phyloP scores from a whole-genome alignment of 768 basidiomycete species.

The Suillus weaverae region DNA sequence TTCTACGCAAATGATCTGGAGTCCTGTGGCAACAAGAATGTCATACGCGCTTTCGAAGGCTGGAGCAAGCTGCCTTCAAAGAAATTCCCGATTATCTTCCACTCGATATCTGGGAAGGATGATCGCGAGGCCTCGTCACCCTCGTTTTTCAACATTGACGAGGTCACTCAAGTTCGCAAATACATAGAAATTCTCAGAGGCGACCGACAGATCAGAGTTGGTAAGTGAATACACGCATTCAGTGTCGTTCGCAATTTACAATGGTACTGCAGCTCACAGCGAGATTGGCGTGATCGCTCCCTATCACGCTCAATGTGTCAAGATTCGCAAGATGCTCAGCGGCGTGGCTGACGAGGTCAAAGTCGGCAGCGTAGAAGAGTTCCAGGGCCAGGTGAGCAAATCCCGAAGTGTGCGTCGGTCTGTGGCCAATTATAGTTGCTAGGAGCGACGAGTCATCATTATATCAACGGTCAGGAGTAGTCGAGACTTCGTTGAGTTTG shows the following conservation, averaged over 20 bases:
- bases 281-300: conserved; percentile 65
- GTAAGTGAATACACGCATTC: conserved; percentile 31
- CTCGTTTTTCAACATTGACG: conserved; percentile 70
- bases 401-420: neutral
- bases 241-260: conserved; percentile 7
- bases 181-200: conserved; percentile 37
- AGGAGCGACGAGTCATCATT: conserved; percentile 43
- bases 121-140: conserved; percentile 67
- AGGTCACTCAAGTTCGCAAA: conserved; percentile 50
- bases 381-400: conserved; percentile 55
- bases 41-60: conserved; percentile 28
- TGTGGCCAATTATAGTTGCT: neutral
- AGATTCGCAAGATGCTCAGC: conserved; percentile 42
- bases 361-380: conserved; percentile 66
- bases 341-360: conserved; percentile 41
- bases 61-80: conserved; percentile 28
- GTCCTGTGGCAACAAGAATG: conserved; percentile 39
- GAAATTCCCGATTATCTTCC: conserved; percentile 61
- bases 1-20: conserved; percentile 61
- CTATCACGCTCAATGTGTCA: conserved; percentile 59
- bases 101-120: conserved; percentile 59
- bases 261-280: conserved; percentile 36
- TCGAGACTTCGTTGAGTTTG: conserved; percentile 25
- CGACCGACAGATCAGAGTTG: conserved; percentile 42
- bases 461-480: conserved; percentile 42